These are phyloP conservation scores for Globisporangium parvum DNA, from an alignment of 352 stramenopile species.

Conservation along the genomic window DNA sequence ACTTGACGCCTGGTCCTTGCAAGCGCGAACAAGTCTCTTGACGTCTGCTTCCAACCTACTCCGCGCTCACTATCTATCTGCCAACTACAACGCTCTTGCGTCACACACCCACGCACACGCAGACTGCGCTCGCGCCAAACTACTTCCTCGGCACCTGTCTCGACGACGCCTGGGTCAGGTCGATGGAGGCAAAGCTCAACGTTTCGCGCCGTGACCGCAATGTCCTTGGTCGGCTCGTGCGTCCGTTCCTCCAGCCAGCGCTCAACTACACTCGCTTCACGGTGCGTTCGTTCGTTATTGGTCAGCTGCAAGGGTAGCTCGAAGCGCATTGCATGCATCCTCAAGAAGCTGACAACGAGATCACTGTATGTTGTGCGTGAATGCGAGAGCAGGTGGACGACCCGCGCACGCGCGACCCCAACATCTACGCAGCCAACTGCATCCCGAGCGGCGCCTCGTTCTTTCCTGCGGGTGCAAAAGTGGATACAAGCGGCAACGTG, in stretches of 20 bases:
- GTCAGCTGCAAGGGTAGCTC: too few species aligned
- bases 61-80: too few species aligned
- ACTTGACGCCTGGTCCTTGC: too few species aligned
- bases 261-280: constrained; percentile 22
- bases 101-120: too few species aligned
- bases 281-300: too few species aligned
- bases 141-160: constrained; percentile 47
- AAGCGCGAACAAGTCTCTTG: too few species aligned
- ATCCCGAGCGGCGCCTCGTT: constrained; percentile 1
- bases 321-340: too few species aligned
- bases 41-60: background rate
- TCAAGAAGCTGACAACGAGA: too few species aligned
- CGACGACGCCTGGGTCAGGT: constrained; percentile 23
- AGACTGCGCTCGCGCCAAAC: constrained; percentile 18
- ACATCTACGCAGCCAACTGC: constrained; percentile 4
- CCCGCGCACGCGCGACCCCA: background rate
- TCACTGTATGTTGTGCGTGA: background rate
- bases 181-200: constrained; percentile 17
- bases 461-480: background rate
- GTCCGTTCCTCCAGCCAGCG: constrained; percentile 36
- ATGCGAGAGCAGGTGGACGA: constrained; percentile 12
- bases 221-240: constrained; percentile 17
- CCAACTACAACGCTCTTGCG: too few species aligned
- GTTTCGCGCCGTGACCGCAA: constrained; percentile 21
- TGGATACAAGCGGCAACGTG: constrained; percentile 2